Base-by-base conservation (phyloP, 176 grass and related monocot species). In the Alopecurus myosuroides region DNA sequence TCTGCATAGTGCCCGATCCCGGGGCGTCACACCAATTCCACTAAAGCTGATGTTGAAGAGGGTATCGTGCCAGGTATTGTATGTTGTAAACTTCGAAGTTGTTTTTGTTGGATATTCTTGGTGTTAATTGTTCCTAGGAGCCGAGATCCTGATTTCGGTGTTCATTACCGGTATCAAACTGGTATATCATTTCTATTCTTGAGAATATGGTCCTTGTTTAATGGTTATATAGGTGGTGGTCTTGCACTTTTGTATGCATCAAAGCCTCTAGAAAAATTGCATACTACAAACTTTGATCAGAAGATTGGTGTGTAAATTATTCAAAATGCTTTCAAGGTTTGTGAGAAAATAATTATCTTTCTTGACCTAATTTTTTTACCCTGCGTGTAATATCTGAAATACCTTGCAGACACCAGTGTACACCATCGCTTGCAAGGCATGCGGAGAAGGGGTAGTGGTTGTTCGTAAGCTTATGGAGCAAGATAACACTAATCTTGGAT, bases 301-400 rank as follows among this genome's bases (percentile, higher is more conserved):
- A 99, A 92, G 86, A 99, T 99, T n/a, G 97, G 94, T 36, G 97
- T 99, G 22, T 94, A 99, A 64, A 99, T 99, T 36, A 99, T 99
- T 89, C 97, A 99, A 64, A 99, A 99, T 82, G 91, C 97, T 76
- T 82, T 96, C 69, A 99, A 96, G 97, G 97, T 99, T 46, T 33
- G 67, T 64, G n/a, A 44, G 26, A 11, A 14, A 19, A n/a, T 3
- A 17, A 61, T 7, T 11, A 26, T 25, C 20, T 17, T 11, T 50
- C 13, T 11, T 60, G 49, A 55, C 17, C 1, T 41, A 36, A 76
- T 31, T 76, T 8, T 11, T 77, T 74, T 57, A n/a, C 66, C 5
- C 1, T 77, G 7, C 29, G 25, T 36, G 44, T 92, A 65, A 81
- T 61, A 9, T 25, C 6, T 46, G 18, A 74, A 42, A 23, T 58